These are phyloP conservation scores for Lactarius sp. DNA, from an alignment of 768 basidiomycete species.

Conservation along the genomic window DNA sequence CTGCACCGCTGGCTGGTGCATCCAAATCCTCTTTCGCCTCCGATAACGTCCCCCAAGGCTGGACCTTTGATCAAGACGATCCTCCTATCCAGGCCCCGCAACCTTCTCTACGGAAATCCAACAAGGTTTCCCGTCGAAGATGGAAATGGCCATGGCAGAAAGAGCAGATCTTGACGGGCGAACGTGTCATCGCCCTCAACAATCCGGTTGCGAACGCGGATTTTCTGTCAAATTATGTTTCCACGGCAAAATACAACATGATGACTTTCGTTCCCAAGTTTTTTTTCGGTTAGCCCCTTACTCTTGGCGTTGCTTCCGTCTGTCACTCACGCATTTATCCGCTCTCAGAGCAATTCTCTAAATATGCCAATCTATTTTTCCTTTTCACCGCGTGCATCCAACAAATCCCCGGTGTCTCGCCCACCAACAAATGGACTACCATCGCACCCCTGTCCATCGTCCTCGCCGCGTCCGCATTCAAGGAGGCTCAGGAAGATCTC, in stretches of 20 bases:
- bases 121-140: slow-evolving; percentile 33
- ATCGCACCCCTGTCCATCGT: slow-evolving; percentile 88
- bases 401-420: slow-evolving; percentile 96
- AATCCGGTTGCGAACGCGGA: slow-evolving; percentile 60
- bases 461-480: slow-evolving; percentile 88
- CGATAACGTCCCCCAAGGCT: slow-evolving; percentile 54
- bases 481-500: slow-evolving; percentile 92
- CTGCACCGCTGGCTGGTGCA: slow-evolving; percentile 55
- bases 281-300: slow-evolving; percentile 61
- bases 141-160: slow-evolving; percentile 89
- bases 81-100: slow-evolving; percentile 22
- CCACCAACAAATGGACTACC: slow-evolving; percentile 92
- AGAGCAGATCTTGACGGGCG: slow-evolving; percentile 57
- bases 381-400: slow-evolving; percentile 96
- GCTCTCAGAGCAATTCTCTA: slow-evolving; percentile 86
- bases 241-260: slow-evolving; percentile 92
- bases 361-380: slow-evolving; percentile 99
- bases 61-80: slow-evolving; percentile 71
- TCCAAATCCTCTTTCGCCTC: slow-evolving; percentile 44
- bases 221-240: slow-evolving; percentile 78
- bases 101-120: not conserved
- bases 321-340: slow-evolving; percentile 17
- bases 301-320: not conserved
- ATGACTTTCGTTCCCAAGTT: slow-evolving; percentile 90
- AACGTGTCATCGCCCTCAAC: slow-evolving; percentile 81